These are phyloP conservation scores for Bromus sterilis DNA, from an alignment of 176 grass and related monocot genomes.

Conservation along the genomic window DNA sequence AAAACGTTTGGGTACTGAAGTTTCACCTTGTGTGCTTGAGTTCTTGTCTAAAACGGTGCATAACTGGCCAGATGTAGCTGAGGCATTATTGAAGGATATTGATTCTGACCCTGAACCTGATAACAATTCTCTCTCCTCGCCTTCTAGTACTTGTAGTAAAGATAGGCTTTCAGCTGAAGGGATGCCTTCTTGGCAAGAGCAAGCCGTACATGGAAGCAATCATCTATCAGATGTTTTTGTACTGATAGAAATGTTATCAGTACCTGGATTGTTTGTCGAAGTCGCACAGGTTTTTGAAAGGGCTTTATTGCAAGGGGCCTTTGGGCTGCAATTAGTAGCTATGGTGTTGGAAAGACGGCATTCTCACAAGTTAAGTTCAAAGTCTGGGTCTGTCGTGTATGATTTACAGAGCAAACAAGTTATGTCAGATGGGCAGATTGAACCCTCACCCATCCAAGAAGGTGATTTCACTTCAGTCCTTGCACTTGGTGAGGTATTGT, in stretches of 20 bases:
- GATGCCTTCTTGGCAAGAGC: constrained; percentile 59
- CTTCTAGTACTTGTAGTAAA: constrained; percentile 37
- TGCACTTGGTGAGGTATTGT: constrained; percentile 84
- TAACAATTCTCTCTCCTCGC: constrained; percentile 18
- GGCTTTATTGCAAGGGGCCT: constrained; percentile 50
- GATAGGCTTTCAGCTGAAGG: constrained; percentile 63
- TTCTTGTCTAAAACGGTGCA: constrained; percentile 70
- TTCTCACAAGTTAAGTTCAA: constrained; percentile 47
- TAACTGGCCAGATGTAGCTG: constrained; percentile 63
- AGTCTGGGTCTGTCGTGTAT: constrained; percentile 48
- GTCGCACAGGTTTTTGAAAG: constrained; percentile 71
- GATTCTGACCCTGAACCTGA: constrained; percentile 73
- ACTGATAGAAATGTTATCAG: constrained; percentile 80
- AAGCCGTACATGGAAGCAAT: constrained; percentile 42
- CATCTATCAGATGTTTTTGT: constrained; percentile 83
- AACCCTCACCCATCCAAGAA: constrained; percentile 48
- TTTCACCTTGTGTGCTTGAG: constrained; percentile 71
- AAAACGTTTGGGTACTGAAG: constrained; percentile 68
- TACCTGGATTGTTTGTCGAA: constrained; percentile 72
- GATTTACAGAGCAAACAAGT: constrained; percentile 51
- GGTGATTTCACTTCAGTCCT: constrained; percentile 88
- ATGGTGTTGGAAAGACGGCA: constrained; percentile 83
- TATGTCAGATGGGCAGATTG: constrained; percentile 53
- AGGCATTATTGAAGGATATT: constrained; percentile 76
- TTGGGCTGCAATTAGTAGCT: constrained; percentile 70